Evolutionary conservation across 2,329 filamentous ascomycete genomes (phyloP), one percentile per base, ranked within the genome.

Genomic region (Fusarium sp.): DNA sequence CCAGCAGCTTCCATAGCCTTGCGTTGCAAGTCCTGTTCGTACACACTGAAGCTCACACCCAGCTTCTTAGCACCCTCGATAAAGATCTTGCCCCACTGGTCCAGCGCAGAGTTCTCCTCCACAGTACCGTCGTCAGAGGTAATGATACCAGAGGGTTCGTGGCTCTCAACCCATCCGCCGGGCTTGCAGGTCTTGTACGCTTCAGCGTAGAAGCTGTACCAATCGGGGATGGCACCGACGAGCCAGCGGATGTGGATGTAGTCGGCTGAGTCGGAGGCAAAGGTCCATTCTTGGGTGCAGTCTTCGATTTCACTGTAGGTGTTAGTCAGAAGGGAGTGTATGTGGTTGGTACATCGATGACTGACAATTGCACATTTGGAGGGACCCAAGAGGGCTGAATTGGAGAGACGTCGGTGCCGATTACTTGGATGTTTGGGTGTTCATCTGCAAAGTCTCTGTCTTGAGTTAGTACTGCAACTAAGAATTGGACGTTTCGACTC

Each of bases 171-270:
- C 60, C 60, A 63, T 2, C 60, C 60, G 3, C 60, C 60, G 0
- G 60, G 60, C 43, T 63, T 63, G 6, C 60, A 63, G 8, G 60
- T 49, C 19, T 57, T 63, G 18, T 49, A 63, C 3, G 60, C 60
- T 11, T 63, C 58, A 0, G 19, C 23, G 4, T 63, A 63, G 34
- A 63, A 63, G 6, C 31, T 37, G 2, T 63, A 49, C 60, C 60
- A 63, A 6, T 63, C 60, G 0, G 60, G 60, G 13, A 63, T 63
- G 10, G 49, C 53, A 1, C 60, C 60, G 2, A 63, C 10, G 0
- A 63, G 49, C 60, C 60, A 63, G 7, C 60, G 60, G 12, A 63
- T 63, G 7, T 63, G 60, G 3, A 63, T 63, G 9, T 63, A 63
- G 14, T 63, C 60, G 7, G 19, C 60, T 14, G 60, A 63, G 8